Percentiles rank a stretch among this genome's conserved stretches.
These are phyloP conservation scores for Isoetes engelmannii DNA, from an alignment of 83 land plant species.

Conservation along the genomic window DNA sequence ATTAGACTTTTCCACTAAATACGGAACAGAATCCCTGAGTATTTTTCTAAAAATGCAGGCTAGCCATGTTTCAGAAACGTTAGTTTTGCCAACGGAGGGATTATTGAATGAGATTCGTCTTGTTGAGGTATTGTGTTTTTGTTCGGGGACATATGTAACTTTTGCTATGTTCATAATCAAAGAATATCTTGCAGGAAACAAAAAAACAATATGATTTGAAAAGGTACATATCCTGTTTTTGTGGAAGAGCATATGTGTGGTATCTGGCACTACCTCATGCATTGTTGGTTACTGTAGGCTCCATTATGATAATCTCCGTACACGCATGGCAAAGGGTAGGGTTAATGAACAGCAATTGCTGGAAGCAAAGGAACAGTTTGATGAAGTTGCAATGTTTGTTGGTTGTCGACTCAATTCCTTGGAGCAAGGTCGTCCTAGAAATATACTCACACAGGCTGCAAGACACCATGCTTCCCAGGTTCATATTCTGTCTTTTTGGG, in stretches of 20 bases:
- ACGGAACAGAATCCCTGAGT: not conserved
- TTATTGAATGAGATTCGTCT: conserved; percentile 20
- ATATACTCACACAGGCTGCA: conserved; percentile 84
- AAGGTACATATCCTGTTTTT: conserved; percentile 9
- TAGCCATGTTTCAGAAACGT: conserved; percentile 26
- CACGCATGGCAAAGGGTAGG: conserved; percentile 36
- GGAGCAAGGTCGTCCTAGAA: conserved; percentile 72
- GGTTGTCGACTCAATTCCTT: conserved; percentile 72
- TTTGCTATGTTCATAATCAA: not conserved
- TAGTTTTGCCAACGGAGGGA: conserved; percentile 20
- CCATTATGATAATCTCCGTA: conserved; percentile 9
- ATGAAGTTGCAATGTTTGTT: conserved; percentile 55
- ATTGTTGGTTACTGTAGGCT: conserved; percentile 12
- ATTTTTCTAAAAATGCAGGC: conserved; percentile 16
- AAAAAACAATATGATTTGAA: conserved; percentile 27
- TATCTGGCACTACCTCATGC: not conserved
- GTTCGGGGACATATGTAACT: not conserved
- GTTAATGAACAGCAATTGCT: conserved; percentile 43
- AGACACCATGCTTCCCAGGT: conserved; percentile 94
- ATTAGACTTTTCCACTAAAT: not conserved
- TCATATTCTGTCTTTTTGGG: not conserved
- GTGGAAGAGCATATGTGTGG: not conserved
- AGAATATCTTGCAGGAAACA: conserved; percentile 19
- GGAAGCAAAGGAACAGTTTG: conserved; percentile 60
- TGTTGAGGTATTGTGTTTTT: conserved; percentile 14